Evolutionary conservation across 1,139 yeast genomes (phyloP), one percentile per base, ranked within the genome.

Genomic region (Yarrowia galli): DNA sequence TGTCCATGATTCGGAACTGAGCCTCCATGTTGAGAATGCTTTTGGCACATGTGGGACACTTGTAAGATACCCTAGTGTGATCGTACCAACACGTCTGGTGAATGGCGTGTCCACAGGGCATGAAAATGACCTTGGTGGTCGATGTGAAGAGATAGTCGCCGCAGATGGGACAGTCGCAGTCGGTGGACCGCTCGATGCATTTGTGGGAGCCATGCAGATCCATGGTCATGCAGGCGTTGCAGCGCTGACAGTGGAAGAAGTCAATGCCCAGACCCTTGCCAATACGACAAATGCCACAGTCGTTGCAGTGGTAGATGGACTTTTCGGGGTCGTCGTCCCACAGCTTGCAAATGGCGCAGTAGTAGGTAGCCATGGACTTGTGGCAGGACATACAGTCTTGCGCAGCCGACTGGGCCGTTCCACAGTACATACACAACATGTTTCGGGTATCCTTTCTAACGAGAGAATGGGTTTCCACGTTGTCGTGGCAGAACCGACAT

Each of bases 81-180:
- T 91, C 95, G 69, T 88, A 88, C 75, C 88, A 92, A 76, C 98
- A 93, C 42, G 79, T 76, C 75, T 92, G 92, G 78, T 93, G 98
- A 70, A 93, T 92, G 64, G 97, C 91, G 78, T 93, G 98, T 4
- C 98, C 98, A 78, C 98, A 93, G 65, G 86, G 85, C 97, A 93
- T 92, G 77, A 92, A 92, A 20, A 92, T 96, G 49, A 92, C 97
- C 36, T 92, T 89, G 74, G 83, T 85, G 6, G 90, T 87, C n/a
- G 96, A 89, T 8, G 92, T 89, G 76, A 93, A 93, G 85, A 93
- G 85, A 76, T 89, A 92, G 73, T 92, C 98, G 70, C 90, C 92
- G 78, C 98, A 93, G 45, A 93, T 91, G 1, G 97, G 97, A 77
- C 98, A 93, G 76, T 92, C 88, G 70, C 97, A 89, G 76, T 90